Evolutionary conservation across 2,329 filamentous ascomycete genomes (phyloP).

Genomic region (Camillea tinctor): DNA sequence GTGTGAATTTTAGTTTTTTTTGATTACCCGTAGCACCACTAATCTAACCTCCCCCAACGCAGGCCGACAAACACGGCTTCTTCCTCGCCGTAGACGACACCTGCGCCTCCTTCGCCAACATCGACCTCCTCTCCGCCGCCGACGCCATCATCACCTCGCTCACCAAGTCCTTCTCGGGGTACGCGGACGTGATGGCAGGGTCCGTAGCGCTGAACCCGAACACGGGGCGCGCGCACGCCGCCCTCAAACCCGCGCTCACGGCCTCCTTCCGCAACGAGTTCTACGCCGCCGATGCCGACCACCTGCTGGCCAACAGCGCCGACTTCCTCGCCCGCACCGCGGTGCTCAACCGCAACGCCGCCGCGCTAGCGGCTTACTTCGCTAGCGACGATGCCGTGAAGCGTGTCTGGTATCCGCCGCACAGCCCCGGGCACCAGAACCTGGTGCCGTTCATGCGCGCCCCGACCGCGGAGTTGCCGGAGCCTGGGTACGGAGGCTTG

Average conservation of each 20-base stretch:
- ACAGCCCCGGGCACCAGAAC: conserved; percentile 15
- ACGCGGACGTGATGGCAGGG: conserved; percentile 40
- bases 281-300: conserved; percentile 45
- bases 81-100: conserved; percentile 50
- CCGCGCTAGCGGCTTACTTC: conserved; percentile 41
- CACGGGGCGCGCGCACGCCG: conserved; percentile 5
- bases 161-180: conserved; percentile 60
- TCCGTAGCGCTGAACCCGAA: conserved; percentile 25
- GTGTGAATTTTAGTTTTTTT: too few relatives aligned
- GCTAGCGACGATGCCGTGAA: conserved; percentile 35
- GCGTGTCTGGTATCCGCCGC: conserved; percentile 45
- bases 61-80: conserved; percentile 42
- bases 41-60: background rate
- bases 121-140: conserved; percentile 48
- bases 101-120: conserved; percentile 45
- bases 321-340: conserved; percentile 41
- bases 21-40: background rate
- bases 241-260: conserved; percentile 23
- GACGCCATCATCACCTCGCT: conserved; percentile 47
- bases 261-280: conserved; percentile 43
- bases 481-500: conserved; percentile 55
- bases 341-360: conserved; percentile 44
- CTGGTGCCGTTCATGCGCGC: conserved; percentile 33
- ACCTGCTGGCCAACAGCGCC: conserved; percentile 44
- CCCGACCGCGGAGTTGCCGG: conserved; percentile 43